A percentile compares a stretch with the other conserved stretches of the same genome.
Evolutionary conservation across 2,329 filamentous ascomycete species (phyloP).

Genomic region (Fusarium tupiense): DNA sequence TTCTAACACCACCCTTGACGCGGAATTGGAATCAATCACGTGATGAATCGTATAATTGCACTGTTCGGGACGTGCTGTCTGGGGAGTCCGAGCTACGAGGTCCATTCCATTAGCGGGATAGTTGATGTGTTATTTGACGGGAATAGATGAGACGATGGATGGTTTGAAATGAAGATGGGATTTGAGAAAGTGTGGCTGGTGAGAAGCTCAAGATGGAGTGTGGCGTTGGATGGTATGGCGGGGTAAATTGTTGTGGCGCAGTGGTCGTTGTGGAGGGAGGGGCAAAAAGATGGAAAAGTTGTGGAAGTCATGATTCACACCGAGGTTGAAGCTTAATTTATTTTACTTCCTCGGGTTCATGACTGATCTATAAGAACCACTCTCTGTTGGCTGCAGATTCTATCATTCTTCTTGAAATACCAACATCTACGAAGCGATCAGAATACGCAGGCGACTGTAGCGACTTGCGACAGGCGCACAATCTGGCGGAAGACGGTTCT

Average conservation of each 20-base stretch:
- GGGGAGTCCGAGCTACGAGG: not conserved
- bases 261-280: slow-evolving; percentile 2
- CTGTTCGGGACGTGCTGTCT: not conserved
- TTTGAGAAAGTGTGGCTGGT: slow-evolving; percentile 9
- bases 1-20: slow-evolving; percentile 1
- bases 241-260: slow-evolving; percentile 31
- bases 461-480: slow-evolving; percentile 7
- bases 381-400: not conserved
- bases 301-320: slow-evolving; percentile 31
- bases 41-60: not conserved
- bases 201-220: not conserved
- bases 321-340: slow-evolving; percentile 20
- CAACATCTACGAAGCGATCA: not conserved
- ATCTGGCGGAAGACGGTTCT: slow-evolving; percentile 19
- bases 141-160: slow-evolving; percentile 6
- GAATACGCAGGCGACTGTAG: not conserved
- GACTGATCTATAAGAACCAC: not conserved
- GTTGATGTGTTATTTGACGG: not conserved
- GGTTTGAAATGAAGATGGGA: not conserved
- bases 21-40: not conserved
- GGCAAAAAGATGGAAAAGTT: slow-evolving; percentile 30
- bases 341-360: not conserved
- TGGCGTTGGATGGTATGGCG: slow-evolving; percentile 21
- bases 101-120: slow-evolving; percentile 8
- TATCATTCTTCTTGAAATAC: not conserved